These are phyloP conservation scores for Spergularia bocconei DNA, from an alignment of 148 eudicot genomes.

Conservation along the genomic window DNA sequence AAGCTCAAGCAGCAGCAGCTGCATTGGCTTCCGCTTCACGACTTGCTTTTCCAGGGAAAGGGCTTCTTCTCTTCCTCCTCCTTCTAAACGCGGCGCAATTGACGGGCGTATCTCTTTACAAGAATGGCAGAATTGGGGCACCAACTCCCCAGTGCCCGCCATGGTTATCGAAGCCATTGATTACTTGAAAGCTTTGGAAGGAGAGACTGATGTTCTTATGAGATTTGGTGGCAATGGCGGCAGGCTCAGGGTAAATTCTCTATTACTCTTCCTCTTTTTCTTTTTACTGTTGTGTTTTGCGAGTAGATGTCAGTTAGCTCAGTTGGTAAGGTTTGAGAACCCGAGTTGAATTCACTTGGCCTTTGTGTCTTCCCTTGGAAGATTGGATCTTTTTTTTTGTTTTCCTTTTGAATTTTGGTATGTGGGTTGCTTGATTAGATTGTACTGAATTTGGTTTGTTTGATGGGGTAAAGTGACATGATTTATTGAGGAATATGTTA, in stretches of 20 bases:
- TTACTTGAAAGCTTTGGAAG: constrained; percentile 62
- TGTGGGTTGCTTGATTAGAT: no score
- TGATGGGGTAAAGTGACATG: not conserved
- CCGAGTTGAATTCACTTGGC: no score
- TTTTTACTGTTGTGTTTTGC: not conserved
- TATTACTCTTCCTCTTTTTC: not conserved
- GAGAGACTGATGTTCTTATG: constrained; percentile 45
- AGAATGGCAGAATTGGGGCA: constrained; percentile 96
- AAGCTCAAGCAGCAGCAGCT: not conserved
- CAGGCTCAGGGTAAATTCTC: constrained; percentile 41
- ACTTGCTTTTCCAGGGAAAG: constrained; percentile 16
- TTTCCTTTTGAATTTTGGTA: no score
- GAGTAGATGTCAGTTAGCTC: not conserved
- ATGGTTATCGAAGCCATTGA: constrained; percentile 52
- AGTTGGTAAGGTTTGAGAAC: not conserved
- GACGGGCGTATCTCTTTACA: constrained; percentile 39
- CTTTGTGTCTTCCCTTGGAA: no score
- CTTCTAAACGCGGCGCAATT: constrained; percentile 13
- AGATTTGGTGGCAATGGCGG: constrained; percentile 77
- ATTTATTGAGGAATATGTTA: not conserved
- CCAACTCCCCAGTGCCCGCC: constrained; percentile 60
- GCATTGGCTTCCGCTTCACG: not conserved
- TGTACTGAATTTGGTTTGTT: no score
- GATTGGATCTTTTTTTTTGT: no score
- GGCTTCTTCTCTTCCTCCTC: constrained; percentile 37